These are phyloP conservation scores for Xylariaceae sp. DNA, from an alignment of 2,329 filamentous ascomycete species.

Conservation along the genomic window DNA sequence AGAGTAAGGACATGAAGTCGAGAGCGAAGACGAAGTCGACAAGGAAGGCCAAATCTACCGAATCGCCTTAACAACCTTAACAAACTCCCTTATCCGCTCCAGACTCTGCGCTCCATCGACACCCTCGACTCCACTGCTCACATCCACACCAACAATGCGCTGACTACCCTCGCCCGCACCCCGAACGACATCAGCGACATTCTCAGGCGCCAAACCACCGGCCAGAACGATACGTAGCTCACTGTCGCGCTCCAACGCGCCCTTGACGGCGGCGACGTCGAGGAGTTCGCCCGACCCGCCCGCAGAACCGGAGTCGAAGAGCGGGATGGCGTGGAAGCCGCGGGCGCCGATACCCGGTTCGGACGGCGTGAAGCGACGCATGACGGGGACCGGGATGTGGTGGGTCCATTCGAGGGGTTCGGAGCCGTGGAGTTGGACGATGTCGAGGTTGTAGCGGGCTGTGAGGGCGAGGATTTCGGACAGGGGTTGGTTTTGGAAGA, in stretches of 20 bases:
- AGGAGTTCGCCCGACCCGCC: constrained; percentile 72
- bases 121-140: constrained; percentile 90
- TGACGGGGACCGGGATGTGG: constrained; percentile 85
- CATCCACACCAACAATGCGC: constrained; percentile 77
- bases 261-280: constrained; percentile 64
- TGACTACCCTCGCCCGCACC: constrained; percentile 54
- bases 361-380: constrained; percentile 75
- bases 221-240: constrained; percentile 76
- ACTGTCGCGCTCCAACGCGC: constrained; percentile 59
- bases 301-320: constrained; percentile 74
- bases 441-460: constrained; percentile 68
- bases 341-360: constrained; percentile 66
- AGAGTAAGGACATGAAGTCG: too few relatives aligned
- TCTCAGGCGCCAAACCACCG: constrained; percentile 75
- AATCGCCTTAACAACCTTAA: constrained; percentile 64
- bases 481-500: constrained; percentile 88
- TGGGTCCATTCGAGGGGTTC: constrained; percentile 90
- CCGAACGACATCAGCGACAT: constrained; percentile 63
- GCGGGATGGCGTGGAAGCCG: constrained; percentile 75
- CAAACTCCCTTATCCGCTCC: constrained; percentile 74
- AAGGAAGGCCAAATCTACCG: constrained; percentile 32
- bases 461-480: constrained; percentile 76
- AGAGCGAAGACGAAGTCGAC: background rate
- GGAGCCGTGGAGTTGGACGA: constrained; percentile 87
- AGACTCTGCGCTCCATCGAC: constrained; percentile 72